phyloP scores from a whole-genome alignment of 768 basidiomycete species.

The Multifurca ochricompacta region DNA sequence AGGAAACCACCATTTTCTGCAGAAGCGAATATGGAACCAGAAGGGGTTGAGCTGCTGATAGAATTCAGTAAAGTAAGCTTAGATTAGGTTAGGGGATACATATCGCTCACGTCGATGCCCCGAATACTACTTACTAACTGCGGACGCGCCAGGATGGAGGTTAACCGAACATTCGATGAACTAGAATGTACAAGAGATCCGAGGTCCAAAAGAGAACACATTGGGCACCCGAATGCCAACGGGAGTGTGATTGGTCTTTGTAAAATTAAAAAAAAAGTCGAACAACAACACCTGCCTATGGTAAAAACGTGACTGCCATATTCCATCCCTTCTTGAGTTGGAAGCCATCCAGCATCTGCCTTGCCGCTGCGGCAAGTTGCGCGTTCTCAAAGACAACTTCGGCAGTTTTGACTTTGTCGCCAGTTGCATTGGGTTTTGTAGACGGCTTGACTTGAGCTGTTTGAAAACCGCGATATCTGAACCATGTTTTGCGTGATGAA shows the following conservation, averaged over 20 bases:
- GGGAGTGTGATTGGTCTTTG: background rate
- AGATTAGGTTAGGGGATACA: no score
- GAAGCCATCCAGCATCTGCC: conserved; percentile 79
- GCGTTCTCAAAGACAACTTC: conserved; percentile 71
- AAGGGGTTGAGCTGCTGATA: conserved; percentile 12
- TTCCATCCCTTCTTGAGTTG: conserved; percentile 79
- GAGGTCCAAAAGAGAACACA: background rate
- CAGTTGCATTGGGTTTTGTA: conserved; percentile 56
- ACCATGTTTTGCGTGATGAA: background rate
- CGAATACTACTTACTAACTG: conserved; percentile 26
- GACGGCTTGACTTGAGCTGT: conserved; percentile 62
- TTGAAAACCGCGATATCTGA: conserved; percentile 79
- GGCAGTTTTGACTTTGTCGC: conserved; percentile 69
- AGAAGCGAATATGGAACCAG: background rate
- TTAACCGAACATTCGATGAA: background rate
- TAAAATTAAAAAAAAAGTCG: conserved; percentile 4
- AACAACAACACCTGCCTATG: conserved; percentile 18
- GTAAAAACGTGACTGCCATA: conserved; percentile 72
- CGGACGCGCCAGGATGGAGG: background rate
- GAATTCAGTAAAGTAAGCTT: conserved; percentile 17
- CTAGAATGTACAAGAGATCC: background rate
- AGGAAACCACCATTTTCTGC: background rate
- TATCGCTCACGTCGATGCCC: conserved; percentile 16
- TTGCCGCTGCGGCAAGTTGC: conserved; percentile 68
- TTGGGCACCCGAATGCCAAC: background rate